These are phyloP conservation scores for Epichloe uncinata DNA, from an alignment of 2,329 filamentous ascomycete species.

Conservation along the genomic window DNA sequence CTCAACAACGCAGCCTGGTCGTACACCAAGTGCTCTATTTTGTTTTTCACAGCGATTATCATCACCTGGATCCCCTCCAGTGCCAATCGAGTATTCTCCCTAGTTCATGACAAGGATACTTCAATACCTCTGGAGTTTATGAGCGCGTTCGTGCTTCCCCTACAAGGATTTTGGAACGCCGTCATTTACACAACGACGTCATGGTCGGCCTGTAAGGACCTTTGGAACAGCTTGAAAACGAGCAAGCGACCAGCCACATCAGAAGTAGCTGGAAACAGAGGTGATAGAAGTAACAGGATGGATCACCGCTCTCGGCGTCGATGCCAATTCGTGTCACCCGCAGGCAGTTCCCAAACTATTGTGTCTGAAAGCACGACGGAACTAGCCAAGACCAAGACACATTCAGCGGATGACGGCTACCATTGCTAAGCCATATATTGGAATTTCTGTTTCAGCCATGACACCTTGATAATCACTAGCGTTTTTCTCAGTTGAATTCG, in stretches of 20 bases:
- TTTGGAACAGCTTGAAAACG: constrained; percentile 25
- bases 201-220: constrained; percentile 44
- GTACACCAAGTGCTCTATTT: constrained; percentile 55
- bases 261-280: constrained; percentile 20
- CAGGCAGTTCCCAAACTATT: constrained; percentile 20
- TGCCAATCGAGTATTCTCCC: constrained; percentile 60
- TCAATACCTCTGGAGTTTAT: constrained; percentile 52
- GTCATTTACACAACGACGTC: constrained; percentile 64
- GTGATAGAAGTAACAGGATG: background rate
- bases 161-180: constrained; percentile 78
- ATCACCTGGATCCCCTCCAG: constrained; percentile 62
- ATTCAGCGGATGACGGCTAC: constrained; percentile 19
- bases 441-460: background rate
- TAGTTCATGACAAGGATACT: constrained; percentile 40
- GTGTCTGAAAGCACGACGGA: constrained; percentile 41
- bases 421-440: background rate
- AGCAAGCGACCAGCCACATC: constrained; percentile 18
- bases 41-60: constrained; percentile 59
- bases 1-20: constrained; percentile 52
- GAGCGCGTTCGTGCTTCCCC: constrained; percentile 60
- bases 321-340: constrained; percentile 19
- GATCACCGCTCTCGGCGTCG: background rate
- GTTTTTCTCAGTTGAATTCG: no score
- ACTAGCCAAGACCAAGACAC: constrained; percentile 26
- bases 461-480: no score